Percentiles rank a stretch among this genome's conserved stretches.
These are phyloP conservation scores for Adansonia gregorii DNA, from an alignment of 441 rosid genomes.

Conservation along the genomic window DNA sequence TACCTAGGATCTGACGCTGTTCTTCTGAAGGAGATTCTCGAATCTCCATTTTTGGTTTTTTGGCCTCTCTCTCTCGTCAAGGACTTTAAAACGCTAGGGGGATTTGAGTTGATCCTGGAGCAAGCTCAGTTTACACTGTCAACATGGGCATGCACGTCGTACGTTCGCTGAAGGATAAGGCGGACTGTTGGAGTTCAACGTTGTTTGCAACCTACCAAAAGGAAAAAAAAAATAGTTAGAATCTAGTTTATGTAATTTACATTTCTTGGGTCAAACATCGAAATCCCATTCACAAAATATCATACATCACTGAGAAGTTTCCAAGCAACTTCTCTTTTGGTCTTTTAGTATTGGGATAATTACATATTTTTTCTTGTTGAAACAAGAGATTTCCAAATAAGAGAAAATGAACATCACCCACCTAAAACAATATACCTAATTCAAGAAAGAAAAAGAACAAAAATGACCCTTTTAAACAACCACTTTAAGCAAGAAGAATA, in stretches of 20 bases:
- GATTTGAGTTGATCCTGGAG: not conserved
- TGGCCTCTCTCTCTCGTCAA: not conserved
- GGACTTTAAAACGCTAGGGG: not conserved
- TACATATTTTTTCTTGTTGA: too few relatives aligned
- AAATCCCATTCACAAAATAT: not conserved
- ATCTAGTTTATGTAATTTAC: not conserved
- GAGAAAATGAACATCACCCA: too few relatives aligned
- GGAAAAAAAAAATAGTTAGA: not conserved
- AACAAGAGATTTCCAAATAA: too few relatives aligned
- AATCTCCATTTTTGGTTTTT: slow-evolving; percentile 15
- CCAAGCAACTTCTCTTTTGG: slow-evolving; percentile 6
- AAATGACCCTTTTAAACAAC: too few relatives aligned
- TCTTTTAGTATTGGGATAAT: not conserved
- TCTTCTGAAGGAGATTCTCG: slow-evolving; percentile 20
- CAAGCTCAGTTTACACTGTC: not conserved
- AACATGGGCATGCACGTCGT: not conserved
- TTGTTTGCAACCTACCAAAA: not conserved
- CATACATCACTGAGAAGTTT: not conserved
- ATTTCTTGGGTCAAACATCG: slow-evolving; percentile 1
- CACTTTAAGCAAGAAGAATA: too few relatives aligned
- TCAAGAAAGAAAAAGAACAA: too few relatives aligned
- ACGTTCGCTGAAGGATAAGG: not conserved
- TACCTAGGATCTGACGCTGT: slow-evolving; percentile 45
- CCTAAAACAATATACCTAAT: too few relatives aligned
- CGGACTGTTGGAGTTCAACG: not conserved